Base-by-base conservation (phyloP, 2,329 filamentous ascomycete genomes). In the Claviceps capensis region DNA sequence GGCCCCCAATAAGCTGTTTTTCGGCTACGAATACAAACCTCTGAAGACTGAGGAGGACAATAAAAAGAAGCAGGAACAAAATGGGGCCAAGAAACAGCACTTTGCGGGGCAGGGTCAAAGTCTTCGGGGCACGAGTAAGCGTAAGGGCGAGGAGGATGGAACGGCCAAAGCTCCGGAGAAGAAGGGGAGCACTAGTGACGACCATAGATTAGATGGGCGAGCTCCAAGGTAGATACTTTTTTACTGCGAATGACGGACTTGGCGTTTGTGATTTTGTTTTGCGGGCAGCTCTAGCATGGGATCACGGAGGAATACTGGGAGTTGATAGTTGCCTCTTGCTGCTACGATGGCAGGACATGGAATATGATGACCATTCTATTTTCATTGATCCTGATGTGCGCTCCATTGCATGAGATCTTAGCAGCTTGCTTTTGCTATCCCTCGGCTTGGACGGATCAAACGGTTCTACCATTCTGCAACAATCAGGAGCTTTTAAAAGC, bases 11-110 rank as follows among this genome's bases (percentile, higher is more conserved):
- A 95, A 96, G 69, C 75, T 98, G 4, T 98, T 98, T 74, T 95
- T 98, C 57, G 93, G 93, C 3, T 98, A 97, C 62, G 85, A 95
- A 62, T 78, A 95, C 64, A 95, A 86, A 67, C 91, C 91, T 0
- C 75, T 94, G 43, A 90, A 88, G 72, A 87, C 86, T 8, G 81
- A 85, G 53, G 84, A 81, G 38, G 81, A 88, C 53, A 82, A 81
- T 63, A 79, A 81, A 49, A 75, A 82, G 54, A 78, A 81, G 55
- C 58, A 82, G 54, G 81, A 85, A 54, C 77, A 81, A 40, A 77
- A 81, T 55, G 58, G 81, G n/a, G 75, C 78, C 4, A 75, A 76
- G 54, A 79, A 81, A 57, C 84, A 85, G n/a, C 81, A 82, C 59
- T 95, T 95, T 67, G 81, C 83, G 4, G 91, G 91, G 0, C 81